A percentile compares a stretch with the other conserved stretches of the same genome.
These are phyloP conservation scores for Acer campestre DNA, from an alignment of 345 rosid species.

Conservation along the genomic window DNA sequence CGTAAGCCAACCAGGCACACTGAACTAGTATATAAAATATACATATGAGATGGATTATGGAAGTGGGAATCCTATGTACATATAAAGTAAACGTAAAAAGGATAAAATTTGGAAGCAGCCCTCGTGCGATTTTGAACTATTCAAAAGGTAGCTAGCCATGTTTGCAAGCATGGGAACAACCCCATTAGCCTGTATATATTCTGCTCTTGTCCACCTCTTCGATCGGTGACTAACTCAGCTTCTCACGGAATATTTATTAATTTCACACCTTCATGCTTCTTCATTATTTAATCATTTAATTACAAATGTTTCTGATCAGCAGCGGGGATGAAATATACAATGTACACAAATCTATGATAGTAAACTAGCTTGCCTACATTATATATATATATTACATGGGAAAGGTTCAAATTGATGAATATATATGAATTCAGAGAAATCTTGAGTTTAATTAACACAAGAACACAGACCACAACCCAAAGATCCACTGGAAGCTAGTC, in stretches of 20 bases:
- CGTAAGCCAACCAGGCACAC: no score
- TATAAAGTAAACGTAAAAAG: no score
- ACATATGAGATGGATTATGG: no score
- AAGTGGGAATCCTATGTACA: no score
- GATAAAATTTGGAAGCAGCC: not conserved
- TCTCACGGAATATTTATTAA: not conserved
- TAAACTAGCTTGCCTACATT: not conserved
- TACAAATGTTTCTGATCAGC: not conserved
- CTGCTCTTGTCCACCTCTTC: slow-evolving; percentile 8
- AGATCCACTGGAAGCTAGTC: not conserved
- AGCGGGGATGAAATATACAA: not conserved
- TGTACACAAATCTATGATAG: not conserved
- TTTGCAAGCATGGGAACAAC: slow-evolving; percentile 29
- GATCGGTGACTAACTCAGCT: slow-evolving; percentile 19
- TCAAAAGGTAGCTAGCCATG: slow-evolving; percentile 11
- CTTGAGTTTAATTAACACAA: not conserved
- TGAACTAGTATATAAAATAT: no score
- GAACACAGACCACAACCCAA: no score
- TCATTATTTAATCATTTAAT: not conserved
- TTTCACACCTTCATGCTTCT: not conserved
- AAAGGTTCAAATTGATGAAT: not conserved
- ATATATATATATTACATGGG: not conserved
- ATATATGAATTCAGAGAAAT: not conserved
- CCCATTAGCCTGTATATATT: slow-evolving; percentile 11
- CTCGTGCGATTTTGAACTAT: not conserved